phyloP scores from a whole-genome alignment of 495 filamentous ascomycete species.

The Neurospora africana region DNA sequence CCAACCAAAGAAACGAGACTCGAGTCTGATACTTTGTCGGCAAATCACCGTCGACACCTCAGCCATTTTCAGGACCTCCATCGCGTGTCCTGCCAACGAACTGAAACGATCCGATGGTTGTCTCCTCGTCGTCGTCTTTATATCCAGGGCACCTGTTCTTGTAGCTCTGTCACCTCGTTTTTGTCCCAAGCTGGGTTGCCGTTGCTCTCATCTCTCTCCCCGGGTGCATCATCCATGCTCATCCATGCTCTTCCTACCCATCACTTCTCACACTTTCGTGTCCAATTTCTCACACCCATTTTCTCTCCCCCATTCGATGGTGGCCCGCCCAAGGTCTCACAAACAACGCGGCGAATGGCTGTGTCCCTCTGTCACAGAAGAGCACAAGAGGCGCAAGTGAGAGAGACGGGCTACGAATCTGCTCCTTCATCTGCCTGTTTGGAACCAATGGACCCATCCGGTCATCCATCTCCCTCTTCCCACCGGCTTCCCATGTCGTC shows the following conservation, averaged over 20 bases:
- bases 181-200: not conserved
- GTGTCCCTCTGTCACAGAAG: not conserved
- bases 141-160: not conserved
- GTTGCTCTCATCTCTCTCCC: not conserved
- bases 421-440: not conserved
- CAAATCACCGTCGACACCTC: not conserved
- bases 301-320: not conserved
- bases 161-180: not conserved
- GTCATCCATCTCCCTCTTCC: not conserved
- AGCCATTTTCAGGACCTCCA: not conserved
- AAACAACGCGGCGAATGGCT: not conserved
- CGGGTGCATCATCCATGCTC: not conserved
- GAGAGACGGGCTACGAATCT: not conserved
- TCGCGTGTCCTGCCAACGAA: not conserved
- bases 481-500: not conserved
- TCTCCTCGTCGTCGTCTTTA: not conserved
- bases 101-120: not conserved
- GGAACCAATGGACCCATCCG: not conserved
- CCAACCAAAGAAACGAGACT: not conserved
- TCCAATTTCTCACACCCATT: not conserved
- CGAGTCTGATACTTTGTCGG: not conserved
- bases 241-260: not conserved
- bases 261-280: not conserved
- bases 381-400: not conserved
- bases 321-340: not conserved